Percentiles rank a stretch among this genome's conserved stretches.
These are phyloP conservation scores for Hammondia hammondi DNA, from an alignment of 169 alveolate genomes.

Conservation along the genomic window DNA sequence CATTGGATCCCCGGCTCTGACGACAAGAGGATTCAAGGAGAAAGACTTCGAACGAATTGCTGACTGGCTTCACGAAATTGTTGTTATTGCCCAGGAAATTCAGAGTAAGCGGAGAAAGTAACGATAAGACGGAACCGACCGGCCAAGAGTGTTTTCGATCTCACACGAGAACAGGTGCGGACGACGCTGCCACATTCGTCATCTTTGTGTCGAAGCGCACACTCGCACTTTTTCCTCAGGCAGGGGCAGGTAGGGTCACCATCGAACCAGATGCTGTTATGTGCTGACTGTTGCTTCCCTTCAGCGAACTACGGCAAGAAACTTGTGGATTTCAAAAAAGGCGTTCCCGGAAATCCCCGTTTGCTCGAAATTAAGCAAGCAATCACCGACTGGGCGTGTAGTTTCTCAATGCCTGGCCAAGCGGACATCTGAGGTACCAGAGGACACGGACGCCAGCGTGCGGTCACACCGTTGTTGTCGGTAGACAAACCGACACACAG, in stretches of 20 bases:
- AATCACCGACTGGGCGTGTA: conserved; percentile 37
- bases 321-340: conserved; percentile 56
- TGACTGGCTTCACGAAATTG: conserved; percentile 74
- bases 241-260: too few relatives aligned
- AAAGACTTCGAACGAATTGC: conserved; percentile 80
- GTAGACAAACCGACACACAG: too few relatives aligned
- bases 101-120: conserved; percentile 12
- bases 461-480: too few relatives aligned
- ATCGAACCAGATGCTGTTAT: neutral
- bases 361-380: conserved; percentile 34
- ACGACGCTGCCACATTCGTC: too few relatives aligned
- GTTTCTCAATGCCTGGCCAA: conserved; percentile 64
- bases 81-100: conserved; percentile 65
- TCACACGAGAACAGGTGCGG: too few relatives aligned
- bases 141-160: too few relatives aligned
- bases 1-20: conserved; percentile 94
- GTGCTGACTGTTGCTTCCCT: neutral
- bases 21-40: conserved; percentile 92
- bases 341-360: conserved; percentile 56
- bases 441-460: too few relatives aligned
- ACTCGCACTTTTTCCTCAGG: too few relatives aligned
- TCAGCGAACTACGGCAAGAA: conserved; percentile 63
- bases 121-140: neutral
- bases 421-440: conserved; percentile 36
- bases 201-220: neutral